phyloP scores from a whole-genome alignment of 2,329 filamentous ascomycete genomes.

The Talaromyces atroroseus region DNA sequence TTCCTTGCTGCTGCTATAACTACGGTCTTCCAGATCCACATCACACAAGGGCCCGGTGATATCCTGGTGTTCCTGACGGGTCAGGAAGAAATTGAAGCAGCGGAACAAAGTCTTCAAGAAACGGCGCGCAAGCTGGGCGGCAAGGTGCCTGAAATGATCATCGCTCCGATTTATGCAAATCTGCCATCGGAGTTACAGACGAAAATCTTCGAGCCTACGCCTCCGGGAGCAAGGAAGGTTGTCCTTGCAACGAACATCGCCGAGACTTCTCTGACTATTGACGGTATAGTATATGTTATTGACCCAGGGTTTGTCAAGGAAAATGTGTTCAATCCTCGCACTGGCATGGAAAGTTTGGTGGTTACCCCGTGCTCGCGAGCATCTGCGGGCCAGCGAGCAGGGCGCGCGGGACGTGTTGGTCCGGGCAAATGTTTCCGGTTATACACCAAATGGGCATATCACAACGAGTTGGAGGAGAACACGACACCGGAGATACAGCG shows the following conservation, averaged over 20 bases:
- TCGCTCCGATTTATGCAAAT: conserved; percentile 92
- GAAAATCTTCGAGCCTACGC: conserved; percentile 92
- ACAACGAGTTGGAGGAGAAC: conserved; percentile 89
- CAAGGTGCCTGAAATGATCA: conserved; percentile 78
- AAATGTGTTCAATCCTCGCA: conserved; percentile 85
- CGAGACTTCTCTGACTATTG: conserved; percentile 90
- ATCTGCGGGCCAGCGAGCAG: conserved; percentile 86
- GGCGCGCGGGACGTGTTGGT: conserved; percentile 84
- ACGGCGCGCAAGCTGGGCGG: conserved; percentile 81
- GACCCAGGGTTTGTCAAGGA: conserved; percentile 95
- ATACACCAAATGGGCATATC: conserved; percentile 89
- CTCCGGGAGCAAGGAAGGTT: conserved; percentile 77
- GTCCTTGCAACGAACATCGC: conserved; percentile 96
- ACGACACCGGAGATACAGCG: conserved; percentile 91
- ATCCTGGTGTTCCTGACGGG: conserved; percentile 93
- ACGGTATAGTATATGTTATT: conserved; percentile 93
- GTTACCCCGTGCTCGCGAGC: conserved; percentile 88
- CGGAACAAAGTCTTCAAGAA: conserved; percentile 75
- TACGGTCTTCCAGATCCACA: conserved; percentile 92
- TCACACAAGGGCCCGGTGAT: conserved; percentile 76
- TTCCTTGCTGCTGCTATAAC: conserved; percentile 88
- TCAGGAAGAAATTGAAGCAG: conserved; percentile 91
- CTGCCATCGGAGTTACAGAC: conserved; percentile 83
- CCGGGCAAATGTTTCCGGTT: conserved; percentile 90
- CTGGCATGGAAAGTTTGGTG: conserved; percentile 86